Evolutionary conservation across 2,329 filamentous ascomycete species (phyloP).

Genomic region (Ophiostoma angusticollis): DNA sequence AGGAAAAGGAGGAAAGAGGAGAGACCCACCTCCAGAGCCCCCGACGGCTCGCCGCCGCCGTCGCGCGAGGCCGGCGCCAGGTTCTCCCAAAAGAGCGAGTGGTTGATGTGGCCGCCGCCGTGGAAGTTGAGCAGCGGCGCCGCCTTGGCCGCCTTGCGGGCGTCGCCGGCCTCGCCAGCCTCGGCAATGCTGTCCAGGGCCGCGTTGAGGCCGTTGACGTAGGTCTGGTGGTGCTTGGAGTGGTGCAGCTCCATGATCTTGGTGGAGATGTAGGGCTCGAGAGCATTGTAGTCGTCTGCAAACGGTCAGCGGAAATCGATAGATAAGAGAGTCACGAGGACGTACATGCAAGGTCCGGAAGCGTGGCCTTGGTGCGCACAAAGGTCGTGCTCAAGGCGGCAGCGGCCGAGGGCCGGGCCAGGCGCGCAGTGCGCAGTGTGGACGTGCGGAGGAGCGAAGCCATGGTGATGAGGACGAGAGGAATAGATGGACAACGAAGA

Average conservation of each 20-base stretch:
- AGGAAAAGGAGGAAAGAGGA: not conserved
- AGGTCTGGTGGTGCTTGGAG: constrained; percentile 66
- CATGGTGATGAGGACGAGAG: constrained; percentile 1
- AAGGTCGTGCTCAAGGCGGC: constrained; percentile 58
- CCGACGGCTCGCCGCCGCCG: constrained; percentile 46
- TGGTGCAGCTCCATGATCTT: constrained; percentile 78
- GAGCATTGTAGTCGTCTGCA: constrained; percentile 87
- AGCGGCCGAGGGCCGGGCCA: constrained; percentile 55
- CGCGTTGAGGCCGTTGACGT: constrained; percentile 63
- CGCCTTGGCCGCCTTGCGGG: constrained; percentile 34
- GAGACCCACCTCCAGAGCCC: constrained; percentile 42
- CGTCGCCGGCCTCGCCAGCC: constrained; percentile 51
- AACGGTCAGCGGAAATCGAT: not conserved
- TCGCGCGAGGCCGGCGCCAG: constrained; percentile 54
- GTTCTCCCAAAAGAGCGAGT: constrained; percentile 85
- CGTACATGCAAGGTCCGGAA: constrained; percentile 71
- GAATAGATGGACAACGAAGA: not conserved
- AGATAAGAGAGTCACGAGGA: constrained; percentile 19
- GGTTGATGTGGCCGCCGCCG: constrained; percentile 86
- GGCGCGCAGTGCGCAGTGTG: constrained; percentile 58
- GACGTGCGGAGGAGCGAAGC: constrained; percentile 32
- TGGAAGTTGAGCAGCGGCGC: constrained; percentile 64
- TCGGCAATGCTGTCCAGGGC: constrained; percentile 47
- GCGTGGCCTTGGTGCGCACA: constrained; percentile 75
- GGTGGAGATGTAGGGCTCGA: constrained; percentile 68